Conservation (phyloP, 495 filamentous ascomycete species). For the Podospora fimiseda region DNA sequence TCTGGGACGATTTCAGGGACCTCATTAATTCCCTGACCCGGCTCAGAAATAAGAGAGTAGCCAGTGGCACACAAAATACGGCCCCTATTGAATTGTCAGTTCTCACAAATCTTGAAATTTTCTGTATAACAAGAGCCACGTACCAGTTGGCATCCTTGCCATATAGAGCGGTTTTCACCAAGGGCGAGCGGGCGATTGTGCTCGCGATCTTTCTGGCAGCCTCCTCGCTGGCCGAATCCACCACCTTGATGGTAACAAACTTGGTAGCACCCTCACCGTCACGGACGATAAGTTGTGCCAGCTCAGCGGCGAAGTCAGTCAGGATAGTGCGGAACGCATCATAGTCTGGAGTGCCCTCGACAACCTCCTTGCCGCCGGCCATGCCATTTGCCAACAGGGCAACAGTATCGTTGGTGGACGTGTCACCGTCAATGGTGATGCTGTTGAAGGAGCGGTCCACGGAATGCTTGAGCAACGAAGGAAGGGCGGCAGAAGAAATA, state of each 20-base stretch:
- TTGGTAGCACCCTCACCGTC: conserved; percentile 98
- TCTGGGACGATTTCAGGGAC: conserved; percentile 65
- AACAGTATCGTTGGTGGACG: conserved; percentile 93
- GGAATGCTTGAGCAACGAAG: conserved; percentile 63
- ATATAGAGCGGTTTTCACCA: conserved; percentile 96
- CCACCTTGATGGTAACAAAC: conserved; percentile 89
- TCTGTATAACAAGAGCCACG: neutral
- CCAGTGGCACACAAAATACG: conserved; percentile 93
- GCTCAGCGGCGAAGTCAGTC: conserved; percentile 69
- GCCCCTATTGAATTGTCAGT: conserved; percentile 41
- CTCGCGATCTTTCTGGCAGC: conserved; percentile 67
- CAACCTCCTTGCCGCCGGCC: conserved; percentile 65
- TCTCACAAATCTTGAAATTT: neutral
- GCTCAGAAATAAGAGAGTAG: conserved; percentile 69
- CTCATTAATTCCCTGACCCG: conserved; percentile 46
- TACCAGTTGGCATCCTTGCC: conserved; percentile 95
- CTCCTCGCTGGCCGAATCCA: conserved; percentile 59
- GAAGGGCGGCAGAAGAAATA: conserved; percentile 61
- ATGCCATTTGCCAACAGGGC: conserved; percentile 92
- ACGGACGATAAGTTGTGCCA: conserved; percentile 88
- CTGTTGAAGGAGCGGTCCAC: conserved; percentile 89
- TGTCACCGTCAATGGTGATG: conserved; percentile 95
- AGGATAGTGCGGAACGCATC: conserved; percentile 59
- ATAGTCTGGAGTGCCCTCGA: conserved; percentile 55
- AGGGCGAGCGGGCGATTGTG: conserved; percentile 84